A percentile compares a stretch with the other conserved stretches of the same genome.
phyloP scores from a whole-genome alignment of 768 basidiomycete genomes.

The Lactarius hengduanensis region DNA sequence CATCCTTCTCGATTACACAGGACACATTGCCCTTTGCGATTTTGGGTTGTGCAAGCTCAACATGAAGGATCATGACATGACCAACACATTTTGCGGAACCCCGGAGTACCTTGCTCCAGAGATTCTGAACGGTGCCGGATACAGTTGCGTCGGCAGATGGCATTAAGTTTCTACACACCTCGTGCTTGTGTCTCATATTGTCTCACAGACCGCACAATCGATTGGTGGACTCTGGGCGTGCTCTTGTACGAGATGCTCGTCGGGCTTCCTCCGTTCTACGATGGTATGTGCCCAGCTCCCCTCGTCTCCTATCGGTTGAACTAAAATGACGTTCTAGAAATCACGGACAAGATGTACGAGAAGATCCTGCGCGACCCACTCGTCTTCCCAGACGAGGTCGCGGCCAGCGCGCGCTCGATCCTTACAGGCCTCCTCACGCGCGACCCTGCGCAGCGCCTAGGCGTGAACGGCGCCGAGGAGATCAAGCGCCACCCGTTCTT shows the following conservation, averaged over 20 bases:
- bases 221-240: constrained; percentile 99
- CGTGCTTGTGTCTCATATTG: constrained; percentile 1
- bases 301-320: neutral
- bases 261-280: constrained; percentile 94
- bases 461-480: constrained; percentile 91
- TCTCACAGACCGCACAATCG: constrained; percentile 76
- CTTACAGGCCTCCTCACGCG: constrained; percentile 83
- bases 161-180: neutral
- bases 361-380: constrained; percentile 94
- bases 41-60: constrained; percentile 94
- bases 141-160: constrained; percentile 46
- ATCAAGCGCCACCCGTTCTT: constrained; percentile 97
- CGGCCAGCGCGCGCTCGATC: constrained; percentile 78
- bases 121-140: constrained; percentile 72
- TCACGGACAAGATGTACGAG: constrained; percentile 92
- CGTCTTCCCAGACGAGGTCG: constrained; percentile 85
- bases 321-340: constrained; percentile 49
- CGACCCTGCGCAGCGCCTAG: constrained; percentile 81
- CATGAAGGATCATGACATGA: constrained; percentile 96
- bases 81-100: constrained; percentile 98
- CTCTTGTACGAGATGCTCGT: constrained; percentile 93
- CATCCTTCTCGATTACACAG: constrained; percentile 94
- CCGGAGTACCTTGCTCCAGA: constrained; percentile 94
- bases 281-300: constrained; percentile 49
- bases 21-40: constrained; percentile 95